phyloP scores from a whole-genome alignment of 768 basidiomycete genomes.

The Xerocomus potaroensis region DNA sequence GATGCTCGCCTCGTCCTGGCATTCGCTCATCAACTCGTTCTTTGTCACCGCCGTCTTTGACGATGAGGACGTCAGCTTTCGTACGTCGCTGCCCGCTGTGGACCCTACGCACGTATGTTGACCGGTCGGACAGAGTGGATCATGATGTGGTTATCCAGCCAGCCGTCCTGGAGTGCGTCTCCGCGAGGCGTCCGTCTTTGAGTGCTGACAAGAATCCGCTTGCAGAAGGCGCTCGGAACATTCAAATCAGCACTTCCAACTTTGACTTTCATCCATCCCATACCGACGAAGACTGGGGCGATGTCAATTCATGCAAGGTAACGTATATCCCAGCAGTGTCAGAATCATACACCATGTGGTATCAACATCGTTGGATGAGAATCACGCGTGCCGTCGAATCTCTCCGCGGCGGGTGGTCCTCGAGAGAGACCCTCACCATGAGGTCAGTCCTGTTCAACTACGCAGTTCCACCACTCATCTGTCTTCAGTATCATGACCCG shows the following conservation, averaged over 20 bases:
- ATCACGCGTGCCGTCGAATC: conserved; percentile 21
- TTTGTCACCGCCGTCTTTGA: conserved; percentile 62
- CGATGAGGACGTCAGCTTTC: conserved; percentile 51
- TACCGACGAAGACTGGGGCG: conserved; percentile 9
- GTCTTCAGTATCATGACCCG: conserved; percentile 46
- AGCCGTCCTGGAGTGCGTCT: conserved; percentile 53
- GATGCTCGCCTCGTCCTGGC: conserved; percentile 39
- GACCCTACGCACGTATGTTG: background rate
- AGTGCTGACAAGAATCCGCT: background rate
- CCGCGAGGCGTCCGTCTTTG: no score
- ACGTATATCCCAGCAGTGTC: conserved; percentile 33
- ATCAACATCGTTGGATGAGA: conserved; percentile 30
- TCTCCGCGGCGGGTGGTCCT: conserved; percentile 13
- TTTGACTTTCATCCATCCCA: conserved; percentile 31
- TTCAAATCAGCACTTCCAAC: conserved; percentile 45
- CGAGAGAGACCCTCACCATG: conserved; percentile 20
- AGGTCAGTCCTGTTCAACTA: conserved; percentile 14
- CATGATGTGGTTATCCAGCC: conserved; percentile 62
- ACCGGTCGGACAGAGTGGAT: conserved; percentile 53
- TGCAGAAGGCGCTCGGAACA: conserved; percentile 40
- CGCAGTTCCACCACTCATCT: background rate
- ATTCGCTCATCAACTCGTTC: conserved; percentile 44
- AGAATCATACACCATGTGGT: conserved; percentile 34
- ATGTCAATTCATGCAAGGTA: conserved; percentile 25
- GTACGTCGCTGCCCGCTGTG: conserved; percentile 35